phyloP scores from a whole-genome alignment of 1,139 yeast genomes.

The Saccharomyces hybrid region DNA sequence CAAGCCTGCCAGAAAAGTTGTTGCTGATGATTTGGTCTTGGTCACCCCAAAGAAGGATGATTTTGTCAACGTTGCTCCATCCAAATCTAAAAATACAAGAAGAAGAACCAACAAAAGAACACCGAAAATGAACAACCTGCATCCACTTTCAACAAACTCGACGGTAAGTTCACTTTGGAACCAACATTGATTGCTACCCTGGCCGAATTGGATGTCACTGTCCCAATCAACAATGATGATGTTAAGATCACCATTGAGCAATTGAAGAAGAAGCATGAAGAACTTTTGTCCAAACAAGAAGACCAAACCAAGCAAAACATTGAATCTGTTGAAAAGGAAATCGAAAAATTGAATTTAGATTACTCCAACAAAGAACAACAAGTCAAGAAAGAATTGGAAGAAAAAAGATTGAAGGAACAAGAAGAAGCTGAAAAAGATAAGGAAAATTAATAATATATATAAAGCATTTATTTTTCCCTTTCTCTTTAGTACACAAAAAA shows the following conservation, averaged over 20 bases:
- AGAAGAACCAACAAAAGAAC: conserved; percentile 40
- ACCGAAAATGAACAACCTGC: conserved; percentile 19
- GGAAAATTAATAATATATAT: not conserved
- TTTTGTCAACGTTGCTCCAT: conserved; percentile 38
- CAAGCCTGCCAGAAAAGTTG: conserved; percentile 35
- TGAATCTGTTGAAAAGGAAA: conserved; percentile 67
- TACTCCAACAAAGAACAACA: conserved; percentile 34
- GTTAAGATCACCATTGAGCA: conserved; percentile 58
- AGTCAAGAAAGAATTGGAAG: conserved; percentile 34
- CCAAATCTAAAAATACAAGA: conserved; percentile 49
- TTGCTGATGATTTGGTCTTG: conserved; percentile 54
- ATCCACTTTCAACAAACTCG: conserved; percentile 14
- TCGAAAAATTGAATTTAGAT: conserved; percentile 49
- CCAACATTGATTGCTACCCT: conserved; percentile 75
- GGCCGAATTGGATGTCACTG: conserved; percentile 66
- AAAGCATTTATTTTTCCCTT: not conserved
- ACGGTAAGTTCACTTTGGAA: conserved; percentile 61
- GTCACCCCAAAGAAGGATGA: conserved; percentile 58
- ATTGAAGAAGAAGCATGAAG: conserved; percentile 67
- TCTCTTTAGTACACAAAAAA: not conserved
- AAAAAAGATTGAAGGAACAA: conserved; percentile 28
- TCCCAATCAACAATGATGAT: conserved; percentile 76
- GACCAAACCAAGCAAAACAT: conserved; percentile 73
- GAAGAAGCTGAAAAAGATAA: conserved; percentile 10
- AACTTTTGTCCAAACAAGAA: conserved; percentile 68